Base-by-base conservation (phyloP, 768 basidiomycete species). In the Psilocybe tampanensis region DNA sequence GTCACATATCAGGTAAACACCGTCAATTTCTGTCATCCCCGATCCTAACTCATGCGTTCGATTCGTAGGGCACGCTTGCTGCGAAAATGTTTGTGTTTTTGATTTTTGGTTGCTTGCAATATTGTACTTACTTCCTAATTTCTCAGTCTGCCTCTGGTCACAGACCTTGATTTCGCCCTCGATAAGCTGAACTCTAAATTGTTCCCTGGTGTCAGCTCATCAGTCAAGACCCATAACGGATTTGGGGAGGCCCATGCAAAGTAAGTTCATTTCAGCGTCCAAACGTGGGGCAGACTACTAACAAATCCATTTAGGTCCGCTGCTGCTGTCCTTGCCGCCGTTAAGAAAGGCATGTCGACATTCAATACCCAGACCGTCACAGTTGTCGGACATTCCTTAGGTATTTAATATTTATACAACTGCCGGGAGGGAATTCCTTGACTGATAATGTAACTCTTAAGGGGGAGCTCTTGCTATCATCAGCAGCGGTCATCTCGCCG, bases 381-480 rank as follows among this genome's bases (percentile, higher is more conserved):
- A 1, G 65, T 79, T 34, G 76, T 81, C 39, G 81, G 83, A 0
- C 81, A 82, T 56, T 79, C 79, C 26, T 70, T 84, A 2, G 76
- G 76, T 71, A 55, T 2, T 57, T 48, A 41, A 29, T 17, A 15
- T 26, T 18, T 1, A 17, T 48, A 8, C 8, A 11, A 13, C 18
- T 18, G 4, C 36, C 36, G 2, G 8, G 9, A 2, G 13, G 15
- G 19, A 11, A 52, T 44, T 44, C 21, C 18, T 7, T 24, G 5
- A 17, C 21, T 18, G 21, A 47, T 47, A 19, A 29, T n/a, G 26
- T 59, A 23, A 24, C 42, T n/a, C 55, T 9, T 23, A n/a, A 72
- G 82, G 84, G 44, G 84, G 74, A 32, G 83, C 83, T 2, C 66
- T 86, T 39, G 71, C 83, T 1, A 72, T 86, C 9, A 72, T 86